Base-by-base conservation (phyloP, 2,329 filamentous ascomycete species). In the Arthroderma sp. region DNA sequence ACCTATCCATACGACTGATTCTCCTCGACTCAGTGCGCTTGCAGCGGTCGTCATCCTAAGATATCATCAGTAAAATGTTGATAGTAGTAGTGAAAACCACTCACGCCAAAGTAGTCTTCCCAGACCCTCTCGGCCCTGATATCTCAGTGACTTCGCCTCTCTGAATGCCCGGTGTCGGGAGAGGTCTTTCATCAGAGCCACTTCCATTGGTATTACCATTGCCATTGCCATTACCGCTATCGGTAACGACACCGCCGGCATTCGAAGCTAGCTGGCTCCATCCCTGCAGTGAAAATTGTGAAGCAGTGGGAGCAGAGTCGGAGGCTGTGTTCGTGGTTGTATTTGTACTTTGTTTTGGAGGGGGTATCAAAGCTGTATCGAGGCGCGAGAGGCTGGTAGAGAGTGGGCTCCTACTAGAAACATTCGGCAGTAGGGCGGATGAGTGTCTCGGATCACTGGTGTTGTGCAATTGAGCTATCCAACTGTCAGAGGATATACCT, bases 31-130 rank as follows among this genome's bases (percentile, higher is more conserved):
- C 54, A 95, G 71, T 17, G 83, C 81, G 68, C 80, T 83, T 11
- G 80, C 79, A 59, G 84, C 78, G 44, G 88, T 73, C 67, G 89
- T 87, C 64, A 91, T 79, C 37, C 88, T 91, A 67, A n/a, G 56
- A 54, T n/a, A 52, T 57, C 54, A 47, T 37, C 17, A 38, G 56
- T 56, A 57, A 31, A 60, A 43, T 39, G 41, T 25, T 23, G 19
- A 23, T 23, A 19, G 5, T 38, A 23, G 9, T 17, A 7, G 9
- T 4, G 11, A 39, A 2, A 31, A 31, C 6, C 19, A 73, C 81
- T 73, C 77, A 91, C 87, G 85, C 87, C 64, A 96, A 75, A 11
- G 85, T 79, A 2, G 89, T 95, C 76, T 95, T 96, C 31, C 91
- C 91, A 25, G 81, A 81, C 1, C 90, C 91, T 7, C 88, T 86